Percentiles rank a stretch among this genome's conserved stretches.
Conservation (phyloP, 2,329 filamentous ascomycete species). For the Penicillium crustosum region DNA sequence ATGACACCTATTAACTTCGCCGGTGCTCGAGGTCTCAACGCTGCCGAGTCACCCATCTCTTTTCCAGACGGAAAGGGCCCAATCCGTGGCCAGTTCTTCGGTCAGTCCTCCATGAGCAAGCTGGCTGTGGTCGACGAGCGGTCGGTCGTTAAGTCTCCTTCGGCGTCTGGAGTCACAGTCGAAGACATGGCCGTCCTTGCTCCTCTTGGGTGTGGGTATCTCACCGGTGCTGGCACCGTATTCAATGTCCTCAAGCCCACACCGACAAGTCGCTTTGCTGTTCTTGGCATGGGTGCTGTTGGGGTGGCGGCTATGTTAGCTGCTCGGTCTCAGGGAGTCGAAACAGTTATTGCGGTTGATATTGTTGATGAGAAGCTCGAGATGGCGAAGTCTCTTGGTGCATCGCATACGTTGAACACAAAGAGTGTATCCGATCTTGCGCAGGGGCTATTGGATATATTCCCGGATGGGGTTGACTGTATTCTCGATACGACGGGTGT, state of each 20-base stretch:
- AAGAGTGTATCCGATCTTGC: slow-evolving; percentile 29
- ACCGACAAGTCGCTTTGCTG: slow-evolving; percentile 20
- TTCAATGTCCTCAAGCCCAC: slow-evolving; percentile 30
- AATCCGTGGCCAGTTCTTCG: slow-evolving; percentile 37
- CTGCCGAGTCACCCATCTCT: slow-evolving; percentile 23
- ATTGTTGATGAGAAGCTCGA: slow-evolving; percentile 44
- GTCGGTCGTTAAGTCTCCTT: slow-evolving; percentile 30
- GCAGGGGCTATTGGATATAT: slow-evolving; percentile 29
- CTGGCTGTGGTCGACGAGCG: slow-evolving; percentile 32
- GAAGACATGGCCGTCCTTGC: slow-evolving; percentile 30
- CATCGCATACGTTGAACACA: slow-evolving; percentile 44
- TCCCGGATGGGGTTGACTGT: slow-evolving; percentile 28
- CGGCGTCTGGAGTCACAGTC: slow-evolving; percentile 4
- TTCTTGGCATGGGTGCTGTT: slow-evolving; percentile 35
- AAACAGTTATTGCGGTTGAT: slow-evolving; percentile 48
- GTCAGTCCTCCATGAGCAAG: slow-evolving; percentile 37
- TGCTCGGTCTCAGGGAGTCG: slow-evolving; percentile 22
- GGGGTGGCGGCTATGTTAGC: slow-evolving; percentile 23
- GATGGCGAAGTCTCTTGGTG: slow-evolving; percentile 48
- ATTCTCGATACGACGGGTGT: slow-evolving; percentile 37
- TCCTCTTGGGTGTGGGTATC: slow-evolving; percentile 35
- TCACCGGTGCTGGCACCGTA: slow-evolving; percentile 36
- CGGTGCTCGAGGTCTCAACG: slow-evolving; percentile 19
- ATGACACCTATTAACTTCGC: slow-evolving; percentile 28
- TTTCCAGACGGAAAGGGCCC: slow-evolving; percentile 17